Evolutionary conservation across 345 rosid genomes (phyloP).

Genomic region (Draba incana): DNA sequence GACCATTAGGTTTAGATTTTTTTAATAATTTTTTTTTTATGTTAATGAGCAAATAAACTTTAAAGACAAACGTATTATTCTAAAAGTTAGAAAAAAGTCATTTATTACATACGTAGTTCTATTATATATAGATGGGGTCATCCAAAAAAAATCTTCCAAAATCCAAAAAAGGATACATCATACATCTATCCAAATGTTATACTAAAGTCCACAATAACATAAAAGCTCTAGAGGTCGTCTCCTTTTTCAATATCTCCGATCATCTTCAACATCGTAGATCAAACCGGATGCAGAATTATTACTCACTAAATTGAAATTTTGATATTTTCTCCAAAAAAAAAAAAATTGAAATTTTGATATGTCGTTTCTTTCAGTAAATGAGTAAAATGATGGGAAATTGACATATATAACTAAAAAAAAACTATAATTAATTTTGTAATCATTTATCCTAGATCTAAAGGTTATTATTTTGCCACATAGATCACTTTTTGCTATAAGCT

Average conservation of each 20-base stretch:
- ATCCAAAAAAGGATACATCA: constrained; percentile 26
- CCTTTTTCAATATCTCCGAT: background rate
- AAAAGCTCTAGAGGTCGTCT: background rate
- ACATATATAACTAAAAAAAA: no score
- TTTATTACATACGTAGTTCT: constrained; percentile 8
- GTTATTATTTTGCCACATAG: no score
- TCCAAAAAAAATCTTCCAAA: background rate
- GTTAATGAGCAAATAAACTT: no score
- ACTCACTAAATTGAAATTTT: background rate
- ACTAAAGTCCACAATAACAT: constrained; percentile 13
- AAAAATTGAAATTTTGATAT: no score
- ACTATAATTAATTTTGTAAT: no score
- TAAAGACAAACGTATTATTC: background rate
- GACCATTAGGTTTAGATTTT: no score
- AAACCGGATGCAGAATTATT: constrained; percentile 14
- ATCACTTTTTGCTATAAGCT: no score
- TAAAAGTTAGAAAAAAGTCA: background rate
- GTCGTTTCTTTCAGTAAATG: background rate
- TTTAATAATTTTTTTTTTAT: no score
- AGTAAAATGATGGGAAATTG: background rate
- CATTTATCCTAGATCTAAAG: no score
- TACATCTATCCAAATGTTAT: constrained; percentile 13
- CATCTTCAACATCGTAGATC: background rate
- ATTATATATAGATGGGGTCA: constrained; percentile 9
- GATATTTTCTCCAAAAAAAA: background rate